A percentile compares a stretch with the other conserved stretches of the same genome.
phyloP scores from a whole-genome alignment of 768 basidiomycete species.

The Boletus fagicola region DNA sequence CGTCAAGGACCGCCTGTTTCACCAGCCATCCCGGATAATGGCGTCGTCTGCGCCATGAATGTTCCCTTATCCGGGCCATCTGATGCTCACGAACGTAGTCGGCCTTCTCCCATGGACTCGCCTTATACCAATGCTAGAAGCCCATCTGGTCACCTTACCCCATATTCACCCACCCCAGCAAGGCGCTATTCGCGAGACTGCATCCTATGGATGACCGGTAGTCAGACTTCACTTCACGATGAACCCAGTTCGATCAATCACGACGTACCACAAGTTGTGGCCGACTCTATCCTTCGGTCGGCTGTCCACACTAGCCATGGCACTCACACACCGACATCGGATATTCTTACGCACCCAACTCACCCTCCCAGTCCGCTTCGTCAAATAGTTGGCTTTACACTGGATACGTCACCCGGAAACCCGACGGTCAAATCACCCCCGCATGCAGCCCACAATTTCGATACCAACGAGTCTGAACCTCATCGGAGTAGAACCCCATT shows the following conservation, averaged over 20 bases:
- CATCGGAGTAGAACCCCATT: conserved; percentile 8
- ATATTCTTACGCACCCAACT: neutral
- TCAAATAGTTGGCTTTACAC: neutral
- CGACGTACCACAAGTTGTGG: neutral
- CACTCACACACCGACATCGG: neutral
- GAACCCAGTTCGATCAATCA: conserved; percentile 14
- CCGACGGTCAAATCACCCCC: neutral
- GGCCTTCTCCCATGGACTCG: conserved; percentile 13
- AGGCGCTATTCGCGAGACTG: conserved; percentile 11
- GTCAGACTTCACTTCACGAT: conserved; percentile 15
- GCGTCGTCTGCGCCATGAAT: conserved; percentile 18
- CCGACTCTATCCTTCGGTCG: neutral
- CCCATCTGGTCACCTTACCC: conserved; percentile 21
- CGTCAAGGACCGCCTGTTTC: neutral
- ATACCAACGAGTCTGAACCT: neutral
- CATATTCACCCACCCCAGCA: conserved; percentile 12
- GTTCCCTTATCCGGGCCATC: conserved; percentile 5
- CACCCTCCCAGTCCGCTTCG: conserved; percentile 2
- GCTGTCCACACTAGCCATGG: neutral
- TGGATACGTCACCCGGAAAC: neutral
- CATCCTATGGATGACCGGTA: conserved; percentile 6
- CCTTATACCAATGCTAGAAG: conserved; percentile 15
- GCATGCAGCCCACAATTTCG: neutral
- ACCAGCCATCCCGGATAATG: neutral
- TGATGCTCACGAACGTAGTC: neutral